Conservation (phyloP, 768 basidiomycete species). For the Pleurotus pulmonarius region DNA sequence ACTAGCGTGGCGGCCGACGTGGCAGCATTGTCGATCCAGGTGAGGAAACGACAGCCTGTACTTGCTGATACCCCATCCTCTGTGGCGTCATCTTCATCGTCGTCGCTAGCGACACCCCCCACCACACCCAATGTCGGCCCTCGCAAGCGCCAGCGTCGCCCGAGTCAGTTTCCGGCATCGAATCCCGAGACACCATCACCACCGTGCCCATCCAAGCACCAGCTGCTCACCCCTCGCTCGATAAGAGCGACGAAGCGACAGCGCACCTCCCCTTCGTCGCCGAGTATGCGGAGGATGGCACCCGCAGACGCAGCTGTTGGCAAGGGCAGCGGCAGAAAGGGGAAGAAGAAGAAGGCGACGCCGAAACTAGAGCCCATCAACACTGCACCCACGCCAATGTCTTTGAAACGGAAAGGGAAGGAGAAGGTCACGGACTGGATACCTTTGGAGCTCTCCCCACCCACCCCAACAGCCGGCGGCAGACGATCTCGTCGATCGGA, state of each 20-base stretch:
- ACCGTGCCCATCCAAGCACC: background rate
- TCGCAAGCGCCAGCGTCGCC: background rate
- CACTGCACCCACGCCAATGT: too few species aligned
- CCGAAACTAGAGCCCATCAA: background rate
- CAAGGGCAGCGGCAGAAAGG: background rate
- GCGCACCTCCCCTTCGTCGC: background rate
- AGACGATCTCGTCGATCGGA: too few species aligned
- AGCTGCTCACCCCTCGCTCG: background rate
- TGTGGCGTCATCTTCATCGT: background rate
- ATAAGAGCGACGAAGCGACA: background rate
- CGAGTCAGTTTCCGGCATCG: background rate
- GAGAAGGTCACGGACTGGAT: too few species aligned
- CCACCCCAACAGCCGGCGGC: too few species aligned
- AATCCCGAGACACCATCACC: background rate
- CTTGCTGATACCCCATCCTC: background rate
- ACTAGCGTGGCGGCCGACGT: background rate
- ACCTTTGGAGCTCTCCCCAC: too few species aligned
- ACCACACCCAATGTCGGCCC: background rate
- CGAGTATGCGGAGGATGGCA: too few species aligned
- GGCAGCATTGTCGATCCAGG: background rate
- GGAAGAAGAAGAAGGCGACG: background rate
- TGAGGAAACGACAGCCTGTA: background rate
- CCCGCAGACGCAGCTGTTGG: background rate
- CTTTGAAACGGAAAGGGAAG: too few species aligned
- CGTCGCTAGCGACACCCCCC: background rate